phyloP scores from a whole-genome alignment of 495 filamentous ascomycete genomes.

The Penicillium pancosmium region DNA sequence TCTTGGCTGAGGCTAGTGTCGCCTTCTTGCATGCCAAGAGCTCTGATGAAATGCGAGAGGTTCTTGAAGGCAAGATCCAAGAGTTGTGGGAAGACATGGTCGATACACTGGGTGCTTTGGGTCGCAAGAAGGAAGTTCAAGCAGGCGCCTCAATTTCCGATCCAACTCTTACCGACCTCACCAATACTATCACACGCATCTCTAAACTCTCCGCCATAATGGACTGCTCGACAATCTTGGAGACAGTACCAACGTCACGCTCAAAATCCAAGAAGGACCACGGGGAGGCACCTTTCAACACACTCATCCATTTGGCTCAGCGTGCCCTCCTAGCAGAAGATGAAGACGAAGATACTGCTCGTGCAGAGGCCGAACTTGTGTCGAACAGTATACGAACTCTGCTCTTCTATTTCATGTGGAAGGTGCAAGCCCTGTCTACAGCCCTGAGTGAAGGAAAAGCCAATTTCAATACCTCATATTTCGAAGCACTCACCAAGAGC shows the following conservation, averaged over 20 bases:
- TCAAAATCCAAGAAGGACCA: slow-evolving; percentile 53
- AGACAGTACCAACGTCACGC: slow-evolving; percentile 50
- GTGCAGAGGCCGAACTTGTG: slow-evolving; percentile 75
- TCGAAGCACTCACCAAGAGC: slow-evolving; percentile 46
- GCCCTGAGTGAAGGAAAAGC: slow-evolving; percentile 42
- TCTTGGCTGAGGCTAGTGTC: slow-evolving; percentile 80
- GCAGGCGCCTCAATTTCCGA: slow-evolving; percentile 62
- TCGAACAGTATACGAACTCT: slow-evolving; percentile 69
- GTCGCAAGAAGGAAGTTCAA: slow-evolving; percentile 66
- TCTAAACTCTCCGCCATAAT: slow-evolving; percentile 80
- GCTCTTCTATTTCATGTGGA: slow-evolving; percentile 96
- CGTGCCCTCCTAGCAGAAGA: slow-evolving; percentile 64
- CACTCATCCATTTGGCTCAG: slow-evolving; percentile 66
- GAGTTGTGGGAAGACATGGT: slow-evolving; percentile 84
- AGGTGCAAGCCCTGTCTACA: slow-evolving; percentile 57
- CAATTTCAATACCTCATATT: slow-evolving; percentile 55
- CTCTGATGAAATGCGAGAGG: slow-evolving; percentile 84
- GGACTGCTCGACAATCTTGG: slow-evolving; percentile 73
- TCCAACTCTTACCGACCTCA: slow-evolving; percentile 66
- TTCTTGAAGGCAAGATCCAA: slow-evolving; percentile 76
- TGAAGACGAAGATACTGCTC: slow-evolving; percentile 64
- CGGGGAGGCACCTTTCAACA: slow-evolving; percentile 59
- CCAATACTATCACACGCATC: slow-evolving; percentile 80
- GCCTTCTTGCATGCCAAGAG: slow-evolving; percentile 83
- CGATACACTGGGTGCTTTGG: slow-evolving; percentile 66